These are phyloP conservation scores for Cucumis hystrix DNA, from an alignment of 306 rosid species.

Conservation along the genomic window DNA sequence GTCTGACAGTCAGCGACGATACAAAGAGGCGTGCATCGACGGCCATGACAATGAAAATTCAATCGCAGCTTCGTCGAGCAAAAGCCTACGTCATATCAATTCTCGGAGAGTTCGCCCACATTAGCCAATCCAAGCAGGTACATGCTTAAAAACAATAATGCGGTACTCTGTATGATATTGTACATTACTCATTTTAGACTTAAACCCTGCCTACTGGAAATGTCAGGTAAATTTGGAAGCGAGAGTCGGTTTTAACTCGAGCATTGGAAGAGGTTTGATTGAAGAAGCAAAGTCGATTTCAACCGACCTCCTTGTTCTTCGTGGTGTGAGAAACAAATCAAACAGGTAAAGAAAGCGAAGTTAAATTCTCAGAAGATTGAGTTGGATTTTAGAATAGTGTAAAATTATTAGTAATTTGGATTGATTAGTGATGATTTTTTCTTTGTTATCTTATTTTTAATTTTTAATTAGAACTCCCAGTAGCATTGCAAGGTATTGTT, in stretches of 20 bases:
- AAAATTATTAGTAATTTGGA: background rate
- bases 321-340: constrained; percentile 43
- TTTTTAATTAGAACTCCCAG: constrained; percentile 25
- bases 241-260: constrained; percentile 48
- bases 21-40: constrained; percentile 29
- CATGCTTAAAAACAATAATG: background rate
- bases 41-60: constrained; percentile 20
- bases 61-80: constrained; percentile 59
- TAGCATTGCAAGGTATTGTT: constrained; percentile 45
- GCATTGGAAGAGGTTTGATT: constrained; percentile 43
- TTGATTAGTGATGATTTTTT: background rate
- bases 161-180: background rate
- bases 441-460: background rate
- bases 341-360: constrained; percentile 24
- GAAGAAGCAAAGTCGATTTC: constrained; percentile 55
- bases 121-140: constrained; percentile 72
- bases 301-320: constrained; percentile 65
- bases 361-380: background rate
- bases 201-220: background rate
- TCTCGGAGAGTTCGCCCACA: constrained; percentile 68
- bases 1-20: constrained; percentile 24
- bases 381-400: background rate
- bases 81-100: constrained; percentile 80
- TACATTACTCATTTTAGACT: background rate
- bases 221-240: constrained; percentile 85